Evolutionary conservation across 1,139 yeast species (phyloP), one percentile per base, ranked within the genome.

Genomic region (Geotrichum candidum): DNA sequence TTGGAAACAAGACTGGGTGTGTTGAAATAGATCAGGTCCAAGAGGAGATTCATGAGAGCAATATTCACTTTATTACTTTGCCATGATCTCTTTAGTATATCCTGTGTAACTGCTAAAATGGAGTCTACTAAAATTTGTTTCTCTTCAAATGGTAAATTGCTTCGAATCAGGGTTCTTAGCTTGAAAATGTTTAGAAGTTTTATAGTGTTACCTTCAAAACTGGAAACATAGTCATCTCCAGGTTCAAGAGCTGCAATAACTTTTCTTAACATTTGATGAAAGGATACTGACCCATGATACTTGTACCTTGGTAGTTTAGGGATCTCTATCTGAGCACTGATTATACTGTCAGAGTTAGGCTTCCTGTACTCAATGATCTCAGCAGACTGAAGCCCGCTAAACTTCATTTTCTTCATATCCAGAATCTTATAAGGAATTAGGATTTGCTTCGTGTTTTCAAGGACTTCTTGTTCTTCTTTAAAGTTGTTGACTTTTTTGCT

Each of bases 161-260:
- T 54, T n/a, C 58, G 5, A 23, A 60, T 23, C 22, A 29, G 15
- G 5, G 41, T 35, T 23, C 60, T 56, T n/a, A 60, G 53, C 41
- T 60, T 60, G 57, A 60, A 56, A 2, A 60, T 22, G 11, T 53
- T 57, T 18, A 60, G 35, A 22, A 59, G 45, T 29, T 29, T 23
- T 55, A 60, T 25, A 2, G 60, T 53, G n/a, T 51, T 50, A 23
- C 56, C 59, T 13, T 51, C 58, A 41, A n/a, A 41, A 41, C 48
- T n/a, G 18, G 18, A 41, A 41, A n/a, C 22, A 9, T 41, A 41
- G n/a, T 41, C n/a, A 6, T 41, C 48, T 41, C 10, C 22, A 1
- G 18, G 18, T n/a, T 15, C 10, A 41, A 41, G 48, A 41, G 23
- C n/a, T 11, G 48, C 18, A 5, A 41, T 7, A 41, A n/a, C 7